Base-by-base conservation (phyloP, 1,284 basidiomycete species). In the Athelia sp. region DNA sequence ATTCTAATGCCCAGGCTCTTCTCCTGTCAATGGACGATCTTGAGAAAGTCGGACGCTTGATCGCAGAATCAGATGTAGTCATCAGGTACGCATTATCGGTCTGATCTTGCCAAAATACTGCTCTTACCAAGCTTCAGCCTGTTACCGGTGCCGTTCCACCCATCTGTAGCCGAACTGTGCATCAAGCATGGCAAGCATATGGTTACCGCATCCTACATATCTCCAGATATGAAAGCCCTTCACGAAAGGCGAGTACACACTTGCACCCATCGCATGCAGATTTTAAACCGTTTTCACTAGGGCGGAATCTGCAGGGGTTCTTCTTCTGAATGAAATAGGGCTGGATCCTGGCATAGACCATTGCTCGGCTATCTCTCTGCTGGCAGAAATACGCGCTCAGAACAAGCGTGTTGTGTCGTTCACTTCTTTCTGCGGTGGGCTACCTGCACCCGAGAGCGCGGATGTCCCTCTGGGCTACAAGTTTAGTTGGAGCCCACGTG, bases 301-400 rank as follows among this genome's bases (percentile, higher is more conserved):
- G 2, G 93, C 94, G 0, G 56, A 76, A 43, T 66, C 76, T 3
- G 77, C 81, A 0, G 79, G 82, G 43, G 81, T 97, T 15, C 71
- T 95, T 1, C 72, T 98, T 0, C 76, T 98, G 43, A 96, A 94
- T 59, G 95, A 98, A 69, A 93, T 97, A 44, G 94, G 94, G 1
- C 73, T 98, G 0, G 95, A 98, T 66, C 94, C 94, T 0, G 94
- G 94, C n/a, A 90, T 98, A 55, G 95, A 98, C 68, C 94, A 97
- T 62, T 87, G 89, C 64, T 93, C 90, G 18, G 93, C 94, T 0
- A 81, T 94, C 63, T 81, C 86, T 2, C 74, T 97, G 29, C 71
- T 95, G 29, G 71, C 76, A 48, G 69, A 73, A 45, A 64, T 91
- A 2, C 74, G 80, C 42, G 67, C 72, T 1, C 70, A 87, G 56